Percentiles rank a stretch among this genome's conserved stretches.
phyloP scores from a whole-genome alignment of 2,329 filamentous ascomycete species.

The Verticillium albo-atrum region DNA sequence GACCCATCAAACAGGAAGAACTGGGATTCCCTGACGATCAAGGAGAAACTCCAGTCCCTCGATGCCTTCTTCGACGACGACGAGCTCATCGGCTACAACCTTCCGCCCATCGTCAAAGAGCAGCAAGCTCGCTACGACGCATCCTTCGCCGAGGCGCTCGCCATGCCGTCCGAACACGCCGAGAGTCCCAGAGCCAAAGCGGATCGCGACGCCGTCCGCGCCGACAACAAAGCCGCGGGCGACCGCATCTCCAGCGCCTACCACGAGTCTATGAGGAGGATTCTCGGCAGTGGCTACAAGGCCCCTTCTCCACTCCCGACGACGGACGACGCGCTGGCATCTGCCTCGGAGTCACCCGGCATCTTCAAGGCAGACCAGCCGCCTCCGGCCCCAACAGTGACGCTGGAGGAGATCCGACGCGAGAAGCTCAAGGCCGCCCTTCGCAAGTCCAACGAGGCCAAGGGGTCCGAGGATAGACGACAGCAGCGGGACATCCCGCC shows the following conservation, averaged over 20 bases:
- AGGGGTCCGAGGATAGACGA: not conserved
- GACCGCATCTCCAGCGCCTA: not conserved
- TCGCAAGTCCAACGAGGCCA: not conserved
- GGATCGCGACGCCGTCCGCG: not conserved
- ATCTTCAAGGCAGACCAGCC: not conserved
- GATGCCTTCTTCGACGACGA: constrained; percentile 1
- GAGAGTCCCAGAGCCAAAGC: not conserved
- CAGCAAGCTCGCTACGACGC: not conserved
- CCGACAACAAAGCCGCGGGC: not conserved
- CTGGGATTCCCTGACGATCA: not conserved
- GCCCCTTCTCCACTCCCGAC: not conserved
- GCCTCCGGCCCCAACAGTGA: not conserved
- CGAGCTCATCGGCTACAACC: not conserved
- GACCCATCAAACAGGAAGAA: not conserved
- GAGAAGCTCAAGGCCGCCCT: not conserved
- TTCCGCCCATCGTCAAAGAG: not conserved
- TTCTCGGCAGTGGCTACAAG: not conserved
- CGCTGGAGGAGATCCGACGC: not conserved
- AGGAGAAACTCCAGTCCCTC: not conserved
- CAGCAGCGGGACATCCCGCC: not conserved
- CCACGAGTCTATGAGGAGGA: not conserved
- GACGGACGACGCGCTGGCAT: not conserved
- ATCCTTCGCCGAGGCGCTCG: not conserved
- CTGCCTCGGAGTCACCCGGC: not conserved
- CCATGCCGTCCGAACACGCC: not conserved